Percentiles rank a stretch among this genome's conserved stretches.
Evolutionary conservation across 1,284 basidiomycete species (phyloP).

Genomic region (Puccinia polysora): DNA sequence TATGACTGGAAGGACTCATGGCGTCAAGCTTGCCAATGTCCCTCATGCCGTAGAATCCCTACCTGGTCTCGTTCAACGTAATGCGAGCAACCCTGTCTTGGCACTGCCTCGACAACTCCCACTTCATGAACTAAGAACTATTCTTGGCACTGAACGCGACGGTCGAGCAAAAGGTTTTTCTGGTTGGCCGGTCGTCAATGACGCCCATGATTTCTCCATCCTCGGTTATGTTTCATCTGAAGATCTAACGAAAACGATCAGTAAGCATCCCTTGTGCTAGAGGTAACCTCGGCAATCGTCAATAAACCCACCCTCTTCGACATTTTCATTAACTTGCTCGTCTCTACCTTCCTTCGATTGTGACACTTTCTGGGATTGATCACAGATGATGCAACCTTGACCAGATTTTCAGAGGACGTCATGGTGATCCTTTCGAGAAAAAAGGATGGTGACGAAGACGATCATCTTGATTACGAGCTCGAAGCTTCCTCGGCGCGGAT

Average conservation of each 20-base stretch:
- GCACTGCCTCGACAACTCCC: slow-evolving; percentile 28
- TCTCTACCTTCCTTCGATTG: too few relatives aligned
- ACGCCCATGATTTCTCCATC: slow-evolving; percentile 59
- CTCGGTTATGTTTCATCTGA: slow-evolving; percentile 82
- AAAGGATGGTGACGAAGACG: not conserved
- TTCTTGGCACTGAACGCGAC: slow-evolving; percentile 43
- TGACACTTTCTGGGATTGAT: not conserved
- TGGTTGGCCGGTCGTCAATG: slow-evolving; percentile 80
- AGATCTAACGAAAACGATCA: slow-evolving; percentile 78
- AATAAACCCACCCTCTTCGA: not conserved
- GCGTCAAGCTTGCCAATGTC: slow-evolving; percentile 24
- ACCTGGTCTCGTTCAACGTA: not conserved
- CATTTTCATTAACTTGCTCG: not conserved
- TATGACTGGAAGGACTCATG: slow-evolving; percentile 46
- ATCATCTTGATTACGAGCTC: not conserved
- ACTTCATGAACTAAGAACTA: slow-evolving; percentile 22
- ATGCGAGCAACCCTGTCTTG: not conserved
- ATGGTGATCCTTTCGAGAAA: slow-evolving; percentile 13
- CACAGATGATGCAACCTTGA: slow-evolving; percentile 9
- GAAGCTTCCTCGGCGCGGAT: not conserved
- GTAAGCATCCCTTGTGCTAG: too few relatives aligned
- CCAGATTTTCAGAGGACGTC: slow-evolving; percentile 16
- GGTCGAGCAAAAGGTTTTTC: slow-evolving; percentile 59
- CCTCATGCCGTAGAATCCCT: slow-evolving; percentile 9
- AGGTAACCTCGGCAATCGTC: not conserved